Base-by-base conservation (phyloP, 1,284 basidiomycete genomes). In the Ceratobasidium sp. region DNA sequence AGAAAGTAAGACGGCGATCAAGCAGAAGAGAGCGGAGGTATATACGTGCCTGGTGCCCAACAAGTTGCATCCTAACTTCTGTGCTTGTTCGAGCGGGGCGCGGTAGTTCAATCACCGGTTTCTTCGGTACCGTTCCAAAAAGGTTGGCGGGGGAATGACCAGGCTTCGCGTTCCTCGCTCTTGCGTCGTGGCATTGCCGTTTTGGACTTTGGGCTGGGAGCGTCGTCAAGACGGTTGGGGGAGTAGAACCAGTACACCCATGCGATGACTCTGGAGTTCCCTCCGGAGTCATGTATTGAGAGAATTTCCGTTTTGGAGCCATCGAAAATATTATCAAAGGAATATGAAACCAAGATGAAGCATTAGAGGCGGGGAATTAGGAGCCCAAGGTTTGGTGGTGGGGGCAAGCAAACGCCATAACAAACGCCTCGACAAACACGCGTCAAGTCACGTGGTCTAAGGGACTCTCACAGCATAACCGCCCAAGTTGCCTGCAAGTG, bases 111-210 rank as follows among this genome's bases (percentile, higher is more conserved):
- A 75, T 46, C 6, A 62, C 60, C 2, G 73, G 73, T 33, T 75
- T 75, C 62, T 75, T 75, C 3, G 73, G 73, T 12, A 75, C 73
- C 0, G 73, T 75, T 30, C 73, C 73, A 35, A 75, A 75, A 12
- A 75, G n/a, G 23, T 75, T 75, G 33, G 62, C 60, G 2, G 73
- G 73, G 18, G 73, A 75, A 35, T 75, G 73, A 27, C 62, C 73
- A 12, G 73, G 73, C 46, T 75, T 75, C 20, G 62, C 73, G 30
- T 76, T 76, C 23, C 48, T 46, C n/a, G 74, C 74, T n/a, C 74
- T 66, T 20, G 64, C 74, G 52, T 76, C 74, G 52, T 76, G 74
- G 52, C 74, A 76, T 59, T 76, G 74, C 46, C 74, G 74, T 38
- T 76, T 76, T 14, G 74, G 74, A 14, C 60, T 76, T 50, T 64